A percentile compares a stretch with the other conserved stretches of the same genome.
Evolutionary conservation across 371 early-diverging fungal species (phyloP).

Genomic region (Apophysomyces sp.): DNA sequence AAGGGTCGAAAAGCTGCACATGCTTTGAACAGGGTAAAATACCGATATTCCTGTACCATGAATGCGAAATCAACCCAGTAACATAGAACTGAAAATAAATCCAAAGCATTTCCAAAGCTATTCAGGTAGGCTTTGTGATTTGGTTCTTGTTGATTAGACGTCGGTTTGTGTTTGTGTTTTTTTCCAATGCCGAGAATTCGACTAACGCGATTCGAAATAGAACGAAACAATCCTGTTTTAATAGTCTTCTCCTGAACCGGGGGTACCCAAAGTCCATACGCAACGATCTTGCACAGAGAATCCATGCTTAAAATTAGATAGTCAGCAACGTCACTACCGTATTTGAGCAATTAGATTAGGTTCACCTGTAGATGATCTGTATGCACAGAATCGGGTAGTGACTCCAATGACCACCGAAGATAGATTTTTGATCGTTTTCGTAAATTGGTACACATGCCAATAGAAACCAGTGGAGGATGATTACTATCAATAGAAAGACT

Average conservation of each 20-base stretch:
- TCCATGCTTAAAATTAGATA: constrained; percentile 26
- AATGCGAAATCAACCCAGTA: constrained; percentile 57
- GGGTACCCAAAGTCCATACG: constrained; percentile 50
- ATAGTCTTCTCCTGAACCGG: constrained; percentile 3
- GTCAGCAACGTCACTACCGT: neutral
- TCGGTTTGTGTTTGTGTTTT: neutral
- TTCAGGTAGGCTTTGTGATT: constrained; percentile 40
- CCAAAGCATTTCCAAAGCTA: constrained; percentile 49
- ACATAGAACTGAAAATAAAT: constrained; percentile 41
- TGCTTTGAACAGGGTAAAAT: constrained; percentile 55
- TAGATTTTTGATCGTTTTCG: constrained; percentile 37
- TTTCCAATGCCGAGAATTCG: neutral
- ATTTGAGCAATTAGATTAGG: neutral
- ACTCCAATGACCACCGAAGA: constrained; percentile 52
- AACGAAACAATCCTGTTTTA: neutral
- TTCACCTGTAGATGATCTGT: constrained; percentile 54
- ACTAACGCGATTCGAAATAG: neutral
- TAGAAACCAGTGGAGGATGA: constrained; percentile 56
- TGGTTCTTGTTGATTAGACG: neutral
- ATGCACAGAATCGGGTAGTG: constrained; percentile 49
- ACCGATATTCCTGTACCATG: constrained; percentile 42
- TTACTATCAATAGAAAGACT: constrained; percentile 39
- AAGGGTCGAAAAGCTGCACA: constrained; percentile 51
- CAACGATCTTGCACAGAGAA: constrained; percentile 32
- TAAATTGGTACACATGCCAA: constrained; percentile 52